phyloP scores from a whole-genome alignment of 2,329 filamentous ascomycete species.

The Blastomyces percursus region DNA sequence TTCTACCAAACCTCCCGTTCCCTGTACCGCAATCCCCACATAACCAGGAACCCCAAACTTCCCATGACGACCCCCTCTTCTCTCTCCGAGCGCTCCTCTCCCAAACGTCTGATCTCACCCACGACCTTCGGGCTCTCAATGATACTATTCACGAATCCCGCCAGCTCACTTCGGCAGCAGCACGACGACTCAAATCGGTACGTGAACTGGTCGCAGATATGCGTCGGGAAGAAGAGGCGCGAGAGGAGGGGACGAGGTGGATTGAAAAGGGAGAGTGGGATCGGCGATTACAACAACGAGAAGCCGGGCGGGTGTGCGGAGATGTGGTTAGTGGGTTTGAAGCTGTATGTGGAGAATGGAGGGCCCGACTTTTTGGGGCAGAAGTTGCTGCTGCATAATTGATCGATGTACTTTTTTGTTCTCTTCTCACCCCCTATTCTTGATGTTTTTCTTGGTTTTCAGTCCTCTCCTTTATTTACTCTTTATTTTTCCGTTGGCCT shows the following conservation, averaged over 20 bases:
- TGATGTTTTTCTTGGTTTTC: neutral
- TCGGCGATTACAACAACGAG: slow-evolving; percentile 59
- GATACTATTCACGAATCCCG: slow-evolving; percentile 91
- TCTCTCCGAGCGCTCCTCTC: slow-evolving; percentile 59
- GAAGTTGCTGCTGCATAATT: slow-evolving; percentile 20
- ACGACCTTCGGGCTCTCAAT: slow-evolving; percentile 73
- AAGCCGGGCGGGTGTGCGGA: slow-evolving; percentile 72
- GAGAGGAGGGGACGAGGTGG: slow-evolving; percentile 73
- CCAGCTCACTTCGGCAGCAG: slow-evolving; percentile 73
- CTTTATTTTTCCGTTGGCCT: neutral
- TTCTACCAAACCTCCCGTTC: slow-evolving; percentile 44
- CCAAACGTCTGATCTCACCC: slow-evolving; percentile 60
- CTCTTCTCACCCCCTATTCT: neutral
- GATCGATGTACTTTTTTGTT: neutral
- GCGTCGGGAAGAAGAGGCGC: slow-evolving; percentile 66
- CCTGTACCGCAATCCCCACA: slow-evolving; percentile 26
- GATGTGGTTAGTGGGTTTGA: slow-evolving; percentile 91
- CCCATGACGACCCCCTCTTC: slow-evolving; percentile 41
- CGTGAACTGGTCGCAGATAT: slow-evolving; percentile 80
- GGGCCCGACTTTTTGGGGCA: slow-evolving; percentile 57
- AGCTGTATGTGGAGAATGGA: slow-evolving; percentile 75
- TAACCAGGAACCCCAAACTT: slow-evolving; percentile 18
- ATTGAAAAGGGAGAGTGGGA: slow-evolving; percentile 76
- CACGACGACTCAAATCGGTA: slow-evolving; percentile 65
- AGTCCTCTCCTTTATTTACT: neutral